A percentile compares a stretch with the other conserved stretches of the same genome.
Conservation (phyloP, 805 yeast genomes). For the Candida dajiaensis region DNA sequence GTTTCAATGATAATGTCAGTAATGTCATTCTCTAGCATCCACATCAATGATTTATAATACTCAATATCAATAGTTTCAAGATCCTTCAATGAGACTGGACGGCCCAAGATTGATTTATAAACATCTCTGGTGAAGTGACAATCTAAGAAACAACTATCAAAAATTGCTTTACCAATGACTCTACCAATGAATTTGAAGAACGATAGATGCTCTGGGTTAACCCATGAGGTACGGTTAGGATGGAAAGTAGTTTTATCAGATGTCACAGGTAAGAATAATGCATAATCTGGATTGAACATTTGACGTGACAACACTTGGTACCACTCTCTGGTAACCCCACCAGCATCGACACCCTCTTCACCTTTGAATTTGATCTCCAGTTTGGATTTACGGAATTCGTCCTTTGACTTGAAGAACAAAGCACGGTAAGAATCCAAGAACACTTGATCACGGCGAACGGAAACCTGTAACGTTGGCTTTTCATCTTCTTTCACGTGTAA, state of each 20-base stretch:
- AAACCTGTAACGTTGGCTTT: constrained; percentile 47
- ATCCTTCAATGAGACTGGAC: constrained; percentile 79
- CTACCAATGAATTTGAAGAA: constrained; percentile 94
- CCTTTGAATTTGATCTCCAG: constrained; percentile 83
- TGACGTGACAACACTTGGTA: constrained; percentile 89
- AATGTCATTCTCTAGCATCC: constrained; percentile 97
- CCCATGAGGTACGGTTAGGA: constrained; percentile 88
- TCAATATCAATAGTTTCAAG: constrained; percentile 92
- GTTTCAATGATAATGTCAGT: constrained; percentile 94
- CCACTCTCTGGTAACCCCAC: constrained; percentile 98
- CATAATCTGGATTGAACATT: constrained; percentile 95
- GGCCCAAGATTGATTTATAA: constrained; percentile 78
- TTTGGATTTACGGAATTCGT: constrained; percentile 65
- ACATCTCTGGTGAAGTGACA: constrained; percentile 95
- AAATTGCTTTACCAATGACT: constrained; percentile 89
- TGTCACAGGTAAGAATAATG: constrained; percentile 84
- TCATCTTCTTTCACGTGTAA: constrained; percentile 46
- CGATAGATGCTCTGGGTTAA: constrained; percentile 87
- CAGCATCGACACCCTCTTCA: constrained; percentile 96
- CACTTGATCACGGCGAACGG: constrained; percentile 82
- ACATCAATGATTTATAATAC: constrained; percentile 82
- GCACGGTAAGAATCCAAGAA: constrained; percentile 86
- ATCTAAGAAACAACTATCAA: constrained; percentile 79
- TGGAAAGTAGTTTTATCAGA: constrained; percentile 92
- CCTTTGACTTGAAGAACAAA: constrained; percentile 69